Evolutionary conservation across 2,329 filamentous ascomycete genomes (phyloP), one percentile per base, ranked within the genome.

Genomic region (Xylariaceae sp.): DNA sequence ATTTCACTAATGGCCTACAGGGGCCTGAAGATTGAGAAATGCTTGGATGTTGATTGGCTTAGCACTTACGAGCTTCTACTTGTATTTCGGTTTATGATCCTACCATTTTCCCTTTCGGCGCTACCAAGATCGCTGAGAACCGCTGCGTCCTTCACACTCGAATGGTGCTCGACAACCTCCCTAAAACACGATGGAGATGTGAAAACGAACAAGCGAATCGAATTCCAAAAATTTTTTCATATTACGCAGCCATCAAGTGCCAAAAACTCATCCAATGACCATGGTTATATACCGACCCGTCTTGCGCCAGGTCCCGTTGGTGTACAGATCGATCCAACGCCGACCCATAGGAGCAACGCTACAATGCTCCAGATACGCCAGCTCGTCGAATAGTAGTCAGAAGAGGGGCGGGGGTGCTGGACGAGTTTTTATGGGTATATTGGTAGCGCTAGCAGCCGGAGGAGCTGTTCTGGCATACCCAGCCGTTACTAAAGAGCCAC

Each of bases 381-480:
- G 59, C 26, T 63, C 67, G 6, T 54, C 61, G 16, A 18, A 27
- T 4, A 33, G 15, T 8, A 26, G 26, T 4, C 42, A 35, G 23
- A 37, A 23, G 9, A 55, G 45, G 15, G 43, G 60, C 10, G 41
- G 65, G 16, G 40, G 59, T 26, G 33, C 33, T 9, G 56, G 63
- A 16, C 65, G 53, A 21, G 47, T 67, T 4, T 23, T 68, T 1
- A 59, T 49, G 21, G 66, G 67, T 1, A 29, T 68, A 30, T 30
- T 67, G 6, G 54, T 66, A 20, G 65, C 64, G 6, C 32, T 65
- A 10, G 53, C 35, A 10, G 66, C 63, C 26, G 67, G 63, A 13
- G 60, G 60, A 13, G 62, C 61, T 16, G 58, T 68, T 21, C 52
- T 60, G 24, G 36, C 61, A 16, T 70, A 65, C 24, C 60, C 67